Conservation (phyloP, 441 rosid species). For the Kokia cookei region DNA sequence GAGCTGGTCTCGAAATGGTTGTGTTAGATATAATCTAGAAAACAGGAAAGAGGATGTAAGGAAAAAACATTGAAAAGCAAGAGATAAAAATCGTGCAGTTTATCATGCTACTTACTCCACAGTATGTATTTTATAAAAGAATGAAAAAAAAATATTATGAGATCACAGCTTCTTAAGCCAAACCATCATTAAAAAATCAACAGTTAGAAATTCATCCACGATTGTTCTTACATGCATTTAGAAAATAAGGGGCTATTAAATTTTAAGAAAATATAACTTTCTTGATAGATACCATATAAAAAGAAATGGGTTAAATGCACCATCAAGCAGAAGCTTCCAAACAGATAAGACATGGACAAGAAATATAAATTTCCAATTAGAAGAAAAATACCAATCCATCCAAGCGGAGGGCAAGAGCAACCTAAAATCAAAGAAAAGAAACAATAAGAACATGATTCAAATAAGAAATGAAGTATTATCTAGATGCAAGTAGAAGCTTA, state of each 20-base stretch:
- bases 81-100: background rate
- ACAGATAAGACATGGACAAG: background rate
- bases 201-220: background rate
- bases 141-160: background rate
- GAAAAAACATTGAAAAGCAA: background rate
- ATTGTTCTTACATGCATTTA: background rate
- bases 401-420: slow-evolving; percentile 87
- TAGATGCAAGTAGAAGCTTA: slow-evolving; percentile 2
- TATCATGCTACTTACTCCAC: background rate
- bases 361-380: background rate
- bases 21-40: slow-evolving; percentile 86
- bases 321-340: background rate
- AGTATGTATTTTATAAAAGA: background rate
- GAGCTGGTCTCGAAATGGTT: slow-evolving; percentile 78
- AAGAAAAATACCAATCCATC: slow-evolving; percentile 77
- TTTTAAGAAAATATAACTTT: background rate
- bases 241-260: background rate
- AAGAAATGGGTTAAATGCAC: background rate
- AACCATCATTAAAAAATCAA: background rate
- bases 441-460: slow-evolving; percentile 18
- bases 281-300: background rate
- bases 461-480: slow-evolving; percentile 1
- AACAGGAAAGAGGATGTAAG: background rate
- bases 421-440: slow-evolving; percentile 44
- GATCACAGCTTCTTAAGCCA: background rate